Evolutionary conservation across 2,329 filamentous ascomycete species (phyloP), one percentile per base, ranked within the genome.

Genomic region (Helotiales sp.): DNA sequence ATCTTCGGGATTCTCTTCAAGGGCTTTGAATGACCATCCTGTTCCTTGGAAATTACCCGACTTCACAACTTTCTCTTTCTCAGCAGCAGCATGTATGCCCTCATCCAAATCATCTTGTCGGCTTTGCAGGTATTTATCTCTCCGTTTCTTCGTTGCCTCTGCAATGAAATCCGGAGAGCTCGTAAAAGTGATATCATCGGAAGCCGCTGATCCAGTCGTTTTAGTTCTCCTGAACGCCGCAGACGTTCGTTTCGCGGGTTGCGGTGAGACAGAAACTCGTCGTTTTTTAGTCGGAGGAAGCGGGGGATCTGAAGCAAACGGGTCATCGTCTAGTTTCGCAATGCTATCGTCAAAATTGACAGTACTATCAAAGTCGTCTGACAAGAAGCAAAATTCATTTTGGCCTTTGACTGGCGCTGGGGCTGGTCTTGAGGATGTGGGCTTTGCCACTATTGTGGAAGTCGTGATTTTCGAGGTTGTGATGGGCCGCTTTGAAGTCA

Each of bases 201-300:
- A 69, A 6, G 73, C 72, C 15, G 75, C 32, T 72, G 76, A 20
- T 71, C 60, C 65, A 70, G 5, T 66, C 72, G 70, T 80, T 73
- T 63, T 78, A 74, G 69, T 78, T 77, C 43, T 79, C 74, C 66
- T 80, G 74, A 66, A 79, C 68, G 30, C 24, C 6, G 77, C 74
- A 22, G 59, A 57, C 45, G 64, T 59, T 64, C 50, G 34, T 11
- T 26, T 60, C 11, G 55, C 32, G n/a, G 47, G 63, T 34, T 58
- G 57, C 32, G 69, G 67, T 26, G 66, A 64, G 59, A 65, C 68
- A 1, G 74, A 77, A 2, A 77, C 67, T 30, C 74, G 72, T 13
- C 75, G 71, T 64, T 75, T 81, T 55, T 77, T 79, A 6, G 30
- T 10, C 4, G 74, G 74, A 4, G 75, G 75, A 3, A 71, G 65